Evolutionary conservation across 495 filamentous ascomycete genomes (phyloP), one percentile per base, ranked within the genome.

Genomic region (Penicillium chermesinum): DNA sequence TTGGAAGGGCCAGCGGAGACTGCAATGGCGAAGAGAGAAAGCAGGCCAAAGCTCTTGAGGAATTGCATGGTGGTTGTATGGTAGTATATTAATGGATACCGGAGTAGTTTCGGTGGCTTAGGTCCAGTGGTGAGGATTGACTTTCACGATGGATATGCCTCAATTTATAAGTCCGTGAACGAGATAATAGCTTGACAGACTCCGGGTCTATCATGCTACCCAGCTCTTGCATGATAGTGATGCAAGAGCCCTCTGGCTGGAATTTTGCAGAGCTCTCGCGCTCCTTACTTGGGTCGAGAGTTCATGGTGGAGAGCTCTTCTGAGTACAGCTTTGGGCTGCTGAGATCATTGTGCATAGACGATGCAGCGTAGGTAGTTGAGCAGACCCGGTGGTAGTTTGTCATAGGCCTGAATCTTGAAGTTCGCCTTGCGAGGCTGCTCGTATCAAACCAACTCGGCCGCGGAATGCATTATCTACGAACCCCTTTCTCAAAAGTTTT

Each of bases 41-140:
- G 38, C 6, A 59, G 38, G 9, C 45, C 52, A n/a, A 59, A 25
- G 32, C 36, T 47, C 42, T 55, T 53, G 33, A 56, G 18, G 49
- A 56, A 56, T 7, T 56, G 49, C 57, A 59, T 59, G n/a, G 22
- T 59, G 40, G 16, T 21, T 15, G n/a, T 13, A n/a, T 30, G 22
- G 16, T 3, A 7, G 13, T 1, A 35, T 10, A 5, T 1, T 17
- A 0, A 30, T 44, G 15, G 7, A 46, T 25, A 39, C 1, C 9
- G 16, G 6, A 15, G 12, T 43, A 8, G 16, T 44, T 15, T 18
- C 30, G 20, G 3, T 30, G 43, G 19, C 15, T 32, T 37, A 41
- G n/a, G n/a, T n/a, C n/a, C n/a, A n/a, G n/a, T n/a, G n/a, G n/a
- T n/a, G n/a, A n/a, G n/a, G n/a, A n/a, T n/a, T n/a, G n/a, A n/a